Evolutionary conservation across 1,284 basidiomycete species (phyloP), one percentile per base, ranked within the genome.

Genomic region (Anthracocystis walkeri): DNA sequence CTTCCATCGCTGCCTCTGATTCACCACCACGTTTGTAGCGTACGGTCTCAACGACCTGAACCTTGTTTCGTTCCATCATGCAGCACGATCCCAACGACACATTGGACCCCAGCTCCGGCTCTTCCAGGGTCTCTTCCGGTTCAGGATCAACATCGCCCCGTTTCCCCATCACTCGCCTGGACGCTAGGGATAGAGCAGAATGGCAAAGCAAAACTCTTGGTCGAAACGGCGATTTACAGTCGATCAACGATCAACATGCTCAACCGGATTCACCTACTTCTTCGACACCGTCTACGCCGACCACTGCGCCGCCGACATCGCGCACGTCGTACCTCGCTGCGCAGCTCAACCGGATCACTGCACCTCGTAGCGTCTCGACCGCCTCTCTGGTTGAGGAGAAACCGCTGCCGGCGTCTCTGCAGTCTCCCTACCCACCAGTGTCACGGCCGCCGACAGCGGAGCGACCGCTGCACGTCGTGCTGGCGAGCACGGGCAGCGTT

Each of bases 401-500:
- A 7, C 5, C 49, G 23, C 38, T 82, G 2, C 79, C 82, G 3
- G 46, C 68, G 0, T 84, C 83, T 20, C 70, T 84, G 11, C 71
- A 45, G 21, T 83, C 82, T 11, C 74, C 77, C 3, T 82, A 81
- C 42, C 49, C 77, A 1, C 49, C 75, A 1, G 59, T 84, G 0
- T 25, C 63, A 0, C 20, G 21, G 8, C 83, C 83, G 4, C 83
- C 83, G 0, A 72, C 64, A 0, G 5, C 35, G 1, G 53, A 56
- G 5, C 65, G 78, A 45, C 82, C 79, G 11, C 58, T 76, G 48
- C 87, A 97, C 83, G 89, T 97, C 41, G 87, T 98, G 7, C 87
- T 99, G 44, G 91, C 96, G 55, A 90, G 92, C 0, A 93, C 94
- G 0, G 95, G 96, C 12, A 96, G 93, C 78, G 96, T 99, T 0